Evolutionary conservation across 176 grass and related monocot species (phyloP).

Genomic region (Rhynchospora tenuis): DNA sequence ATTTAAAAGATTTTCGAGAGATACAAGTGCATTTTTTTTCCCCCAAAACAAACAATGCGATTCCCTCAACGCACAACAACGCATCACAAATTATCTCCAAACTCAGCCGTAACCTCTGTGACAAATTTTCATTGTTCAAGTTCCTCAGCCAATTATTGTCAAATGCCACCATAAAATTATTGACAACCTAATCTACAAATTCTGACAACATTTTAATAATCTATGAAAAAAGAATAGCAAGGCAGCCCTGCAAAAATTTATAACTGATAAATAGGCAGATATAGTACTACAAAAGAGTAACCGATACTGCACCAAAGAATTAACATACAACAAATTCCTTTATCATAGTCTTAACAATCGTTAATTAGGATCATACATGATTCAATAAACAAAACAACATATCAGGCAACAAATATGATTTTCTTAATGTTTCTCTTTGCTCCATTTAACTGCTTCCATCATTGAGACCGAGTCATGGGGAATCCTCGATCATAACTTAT

Average conservation of each 20-base stretch:
- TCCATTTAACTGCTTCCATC: background rate
- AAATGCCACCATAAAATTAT: background rate
- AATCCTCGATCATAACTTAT: background rate
- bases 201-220: background rate
- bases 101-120: too few species aligned
- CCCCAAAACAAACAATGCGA: too few species aligned
- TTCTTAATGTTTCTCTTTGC: background rate
- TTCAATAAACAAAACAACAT: slow-evolving; percentile 14
- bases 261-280: background rate
- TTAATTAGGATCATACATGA: background rate
- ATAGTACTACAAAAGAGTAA: background rate
- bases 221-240: background rate
- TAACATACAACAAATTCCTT: background rate
- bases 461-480: background rate
- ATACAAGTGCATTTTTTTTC: too few species aligned
- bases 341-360: background rate
- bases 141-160: too few species aligned
- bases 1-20: too few species aligned
- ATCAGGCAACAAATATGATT: background rate
- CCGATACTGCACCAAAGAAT: background rate
- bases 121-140: background rate
- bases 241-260: background rate
- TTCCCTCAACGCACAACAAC: too few species aligned
- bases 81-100: too few species aligned
- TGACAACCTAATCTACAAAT: background rate